Evolutionary conservation across 202 grass and related monocot genomes (phyloP).

Genomic region (Zizania palustris): DNA sequence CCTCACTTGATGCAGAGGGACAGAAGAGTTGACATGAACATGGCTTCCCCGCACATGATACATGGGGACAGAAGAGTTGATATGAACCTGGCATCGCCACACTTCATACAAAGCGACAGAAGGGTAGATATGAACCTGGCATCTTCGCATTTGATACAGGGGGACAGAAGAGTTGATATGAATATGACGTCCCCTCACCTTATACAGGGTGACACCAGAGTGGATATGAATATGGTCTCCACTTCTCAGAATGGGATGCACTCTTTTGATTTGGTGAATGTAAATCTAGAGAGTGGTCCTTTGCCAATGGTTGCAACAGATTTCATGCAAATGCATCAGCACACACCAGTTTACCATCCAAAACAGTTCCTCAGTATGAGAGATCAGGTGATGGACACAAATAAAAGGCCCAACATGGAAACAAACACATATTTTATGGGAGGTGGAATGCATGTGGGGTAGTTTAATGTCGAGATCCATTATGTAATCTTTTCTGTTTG

Average conservation of each 20-base stretch:
- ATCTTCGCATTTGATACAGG: constrained; percentile 54
- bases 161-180: constrained; percentile 57
- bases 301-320: constrained; percentile 71
- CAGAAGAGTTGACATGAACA: constrained; percentile 75
- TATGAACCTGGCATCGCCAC: constrained; percentile 53
- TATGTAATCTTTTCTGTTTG: constrained; percentile 46
- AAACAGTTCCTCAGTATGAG: constrained; percentile 64
- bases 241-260: constrained; percentile 58
- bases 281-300: constrained; percentile 65
- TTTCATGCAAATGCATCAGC: constrained; percentile 83
- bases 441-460: constrained; percentile 81
- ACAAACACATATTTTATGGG: constrained; percentile 76
- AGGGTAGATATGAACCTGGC: constrained; percentile 61
- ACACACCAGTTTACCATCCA: constrained; percentile 57
- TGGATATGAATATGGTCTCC: constrained; percentile 80
- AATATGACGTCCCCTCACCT: constrained; percentile 60
- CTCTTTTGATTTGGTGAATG: constrained; percentile 69
- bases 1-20: constrained; percentile 59
- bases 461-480: constrained; percentile 37
- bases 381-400: constrained; percentile 61
- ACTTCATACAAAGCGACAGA: constrained; percentile 51
- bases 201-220: constrained; percentile 62
- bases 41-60: constrained; percentile 50
- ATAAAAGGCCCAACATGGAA: constrained; percentile 83
- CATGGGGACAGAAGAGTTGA: constrained; percentile 50